phyloP scores from a whole-genome alignment of 176 grass and related monocot species.

The Rhynchospora pubera region DNA sequence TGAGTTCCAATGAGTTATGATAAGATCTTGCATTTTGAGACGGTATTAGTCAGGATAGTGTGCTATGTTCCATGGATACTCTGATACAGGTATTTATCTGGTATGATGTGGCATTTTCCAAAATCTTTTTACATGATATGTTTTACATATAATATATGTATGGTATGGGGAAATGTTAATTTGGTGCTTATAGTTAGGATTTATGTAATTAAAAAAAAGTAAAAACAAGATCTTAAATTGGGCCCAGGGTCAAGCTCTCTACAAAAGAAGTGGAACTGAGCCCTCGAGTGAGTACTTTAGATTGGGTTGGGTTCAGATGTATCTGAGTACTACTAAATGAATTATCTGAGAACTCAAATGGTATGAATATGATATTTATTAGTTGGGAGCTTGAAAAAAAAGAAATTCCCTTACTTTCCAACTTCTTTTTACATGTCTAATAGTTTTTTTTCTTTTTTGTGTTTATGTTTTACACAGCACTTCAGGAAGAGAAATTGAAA shows the following conservation, averaged over 20 bases:
- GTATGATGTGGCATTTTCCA: not conserved
- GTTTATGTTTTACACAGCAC: slow-evolving; percentile 20
- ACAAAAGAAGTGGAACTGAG: not conserved
- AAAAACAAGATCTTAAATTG: not conserved
- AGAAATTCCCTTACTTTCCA: not conserved
- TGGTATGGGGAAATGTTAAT: too few species aligned
- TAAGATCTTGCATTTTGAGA: not conserved
- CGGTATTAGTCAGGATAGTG: not conserved
- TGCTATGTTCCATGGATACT: not conserved
- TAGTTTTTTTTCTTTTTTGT: not conserved
- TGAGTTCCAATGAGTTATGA: not conserved
- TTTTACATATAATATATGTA: not conserved
- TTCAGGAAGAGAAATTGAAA: slow-evolving; percentile 45
- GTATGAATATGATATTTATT: not conserved
- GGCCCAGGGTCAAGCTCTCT: not conserved
- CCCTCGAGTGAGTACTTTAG: not conserved
- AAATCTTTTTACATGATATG: not conserved
- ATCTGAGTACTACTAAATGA: not conserved
- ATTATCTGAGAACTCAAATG: not conserved
- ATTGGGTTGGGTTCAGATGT: not conserved
- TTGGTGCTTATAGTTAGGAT: too few species aligned
- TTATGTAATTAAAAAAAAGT: too few species aligned
- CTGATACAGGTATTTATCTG: not conserved
- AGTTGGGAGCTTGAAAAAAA: not conserved
- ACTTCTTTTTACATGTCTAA: slow-evolving; percentile 9